Conservation (phyloP, 2,329 filamentous ascomycete species). For the Trichoderma atrobrunneum region DNA sequence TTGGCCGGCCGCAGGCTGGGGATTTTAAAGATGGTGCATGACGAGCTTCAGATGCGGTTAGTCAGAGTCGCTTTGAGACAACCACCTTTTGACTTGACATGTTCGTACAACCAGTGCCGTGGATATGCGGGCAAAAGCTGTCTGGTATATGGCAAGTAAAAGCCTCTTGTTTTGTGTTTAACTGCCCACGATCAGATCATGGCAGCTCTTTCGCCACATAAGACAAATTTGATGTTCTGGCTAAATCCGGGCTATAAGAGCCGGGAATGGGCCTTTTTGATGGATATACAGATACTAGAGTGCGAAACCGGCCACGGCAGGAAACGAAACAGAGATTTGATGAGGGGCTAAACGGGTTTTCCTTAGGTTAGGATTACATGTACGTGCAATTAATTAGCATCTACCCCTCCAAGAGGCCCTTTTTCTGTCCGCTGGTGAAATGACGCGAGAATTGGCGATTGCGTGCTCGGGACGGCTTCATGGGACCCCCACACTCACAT, state of each 20-base stretch:
- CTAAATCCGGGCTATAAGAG: background rate
- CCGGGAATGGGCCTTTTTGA: background rate
- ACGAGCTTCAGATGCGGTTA: background rate
- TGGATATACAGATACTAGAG: background rate
- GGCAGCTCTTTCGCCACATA: background rate
- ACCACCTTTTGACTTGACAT: background rate
- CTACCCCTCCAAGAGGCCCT: background rate
- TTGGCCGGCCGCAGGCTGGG: background rate
- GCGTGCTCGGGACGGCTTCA: constrained; percentile 15
- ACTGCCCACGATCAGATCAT: background rate
- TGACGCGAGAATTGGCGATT: constrained; percentile 16
- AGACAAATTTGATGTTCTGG: background rate
- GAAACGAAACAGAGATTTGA: background rate
- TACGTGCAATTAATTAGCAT: background rate
- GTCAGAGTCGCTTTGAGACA: background rate
- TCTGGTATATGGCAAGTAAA: background rate
- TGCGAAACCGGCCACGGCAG: background rate
- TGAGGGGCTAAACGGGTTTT: background rate
- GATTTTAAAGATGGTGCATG: background rate
- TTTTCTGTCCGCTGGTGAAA: background rate
- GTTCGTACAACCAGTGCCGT: background rate
- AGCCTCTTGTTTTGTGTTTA: background rate
- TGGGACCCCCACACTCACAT: constrained; percentile 6
- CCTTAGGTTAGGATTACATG: background rate
- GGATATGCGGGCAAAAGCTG: background rate